Conservation (phyloP, 805 yeast genomes). For the Kazachstania kunashirensis region DNA sequence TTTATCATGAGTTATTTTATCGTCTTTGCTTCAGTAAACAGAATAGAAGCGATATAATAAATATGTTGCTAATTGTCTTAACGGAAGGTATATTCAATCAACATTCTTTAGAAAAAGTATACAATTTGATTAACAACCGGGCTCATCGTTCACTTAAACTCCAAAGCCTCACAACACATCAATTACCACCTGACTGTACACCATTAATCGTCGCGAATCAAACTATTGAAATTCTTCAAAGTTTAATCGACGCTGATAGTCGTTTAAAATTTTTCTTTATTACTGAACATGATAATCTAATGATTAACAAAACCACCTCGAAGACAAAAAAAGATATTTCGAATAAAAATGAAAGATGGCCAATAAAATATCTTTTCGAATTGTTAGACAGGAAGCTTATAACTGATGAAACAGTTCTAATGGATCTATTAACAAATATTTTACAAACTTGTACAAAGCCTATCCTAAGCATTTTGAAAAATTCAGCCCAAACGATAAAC, state of each 20-base stretch:
- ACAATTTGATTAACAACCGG: conserved; percentile 43
- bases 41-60: conserved; percentile 64
- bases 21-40: conserved; percentile 68
- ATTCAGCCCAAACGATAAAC: conserved; percentile 26
- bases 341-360: conserved; percentile 43
- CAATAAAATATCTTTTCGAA: conserved; percentile 58
- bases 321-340: conserved; percentile 29
- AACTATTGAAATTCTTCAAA: conserved; percentile 63
- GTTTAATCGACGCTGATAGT: conserved; percentile 54
- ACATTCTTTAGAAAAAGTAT: conserved; percentile 51
- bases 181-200: conserved; percentile 51
- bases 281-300: conserved; percentile 57
- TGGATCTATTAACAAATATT: conserved; percentile 69
- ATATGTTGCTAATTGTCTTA: conserved; percentile 54
- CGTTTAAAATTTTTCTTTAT: conserved; percentile 67
- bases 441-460: conserved; percentile 73
- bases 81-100: conserved; percentile 67
- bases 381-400: conserved; percentile 56
- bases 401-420: conserved; percentile 59
- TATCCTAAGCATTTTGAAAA: conserved; percentile 43
- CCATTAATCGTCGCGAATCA: conserved; percentile 69
- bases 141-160: conserved; percentile 30
- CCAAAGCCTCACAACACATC: conserved; percentile 8
- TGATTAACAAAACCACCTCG: conserved; percentile 29
- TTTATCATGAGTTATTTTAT: conserved; percentile 54